These are phyloP conservation scores for Alternaria dauci DNA, from an alignment of 2,329 filamentous ascomycete genomes.

Conservation along the genomic window DNA sequence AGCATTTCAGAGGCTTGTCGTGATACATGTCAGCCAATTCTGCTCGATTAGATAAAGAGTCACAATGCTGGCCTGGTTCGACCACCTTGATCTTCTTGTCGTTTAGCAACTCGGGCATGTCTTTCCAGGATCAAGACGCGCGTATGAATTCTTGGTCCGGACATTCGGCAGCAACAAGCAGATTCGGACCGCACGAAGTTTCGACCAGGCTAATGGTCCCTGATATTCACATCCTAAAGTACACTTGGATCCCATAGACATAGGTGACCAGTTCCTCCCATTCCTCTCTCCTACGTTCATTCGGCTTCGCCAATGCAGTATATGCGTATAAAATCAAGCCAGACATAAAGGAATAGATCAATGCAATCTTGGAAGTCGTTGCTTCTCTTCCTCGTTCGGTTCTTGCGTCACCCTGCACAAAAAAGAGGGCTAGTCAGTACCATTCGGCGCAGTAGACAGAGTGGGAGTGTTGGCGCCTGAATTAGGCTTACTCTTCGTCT, in stretches of 20 bases:
- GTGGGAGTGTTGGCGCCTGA: conserved; percentile 46
- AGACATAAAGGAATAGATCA: conserved; percentile 15
- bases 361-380: conserved; percentile 21
- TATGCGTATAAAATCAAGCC: conserved; percentile 13
- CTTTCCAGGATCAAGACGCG: background rate
- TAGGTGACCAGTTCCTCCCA: background rate
- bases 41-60: background rate
- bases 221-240: conserved; percentile 18
- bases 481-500: conserved; percentile 53
- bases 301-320: conserved; percentile 12
- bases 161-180: background rate
- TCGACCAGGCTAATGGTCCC: background rate
- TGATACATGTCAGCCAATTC: background rate
- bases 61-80: background rate
- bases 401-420: conserved; percentile 13
- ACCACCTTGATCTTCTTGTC: background rate
- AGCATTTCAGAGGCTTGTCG: background rate
- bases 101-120: background rate
- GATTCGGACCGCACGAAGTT: conserved; percentile 4
- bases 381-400: conserved; percentile 10
- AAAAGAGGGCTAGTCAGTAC: conserved; percentile 28
- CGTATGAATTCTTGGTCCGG: background rate
- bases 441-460: conserved; percentile 36
- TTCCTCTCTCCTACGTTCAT: background rate
- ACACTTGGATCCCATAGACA: conserved; percentile 1